Evolutionary conservation across 768 basidiomycete genomes (phyloP), one percentile per base, ranked within the genome.

Genomic region (Dentipellis sp.): DNA sequence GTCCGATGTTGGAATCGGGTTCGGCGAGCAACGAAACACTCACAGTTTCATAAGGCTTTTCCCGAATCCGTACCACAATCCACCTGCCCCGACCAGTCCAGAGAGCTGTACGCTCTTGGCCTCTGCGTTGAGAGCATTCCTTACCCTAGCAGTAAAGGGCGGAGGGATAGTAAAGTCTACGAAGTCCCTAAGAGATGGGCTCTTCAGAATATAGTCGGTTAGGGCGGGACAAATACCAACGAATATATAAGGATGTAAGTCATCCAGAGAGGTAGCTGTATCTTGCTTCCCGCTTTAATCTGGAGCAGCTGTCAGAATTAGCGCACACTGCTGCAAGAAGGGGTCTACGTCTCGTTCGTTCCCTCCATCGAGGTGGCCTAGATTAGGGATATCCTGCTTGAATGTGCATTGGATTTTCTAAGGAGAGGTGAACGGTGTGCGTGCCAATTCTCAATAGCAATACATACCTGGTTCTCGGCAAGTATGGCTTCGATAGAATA

Each of bases 341-440:
- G 36, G 23, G 12, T 42, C 16, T 72, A 87, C 94, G 69, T 95
- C 86, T 67, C 82, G 81, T 46, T 94, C 89, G 54, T 80, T 80
- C 22, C 91, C 90, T 49, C 91, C 91, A 47, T 89, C 90, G 10
- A 97, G 79, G 67, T 95, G 91, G 2, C 94, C 94, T 76, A 97
- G 84, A 58, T 84, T 83, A 7, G 84, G 82, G 16, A 97, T 83
- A 56, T 86, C 84, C 46, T 88, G 76, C 63, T 90, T 88, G 76
- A 97, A 95, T 3, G 87, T 91, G 68, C 94, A 97, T 73, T 92
- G 90, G 38, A 97, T 77, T 79, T 93, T 97, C 91, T 94, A 65
- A 29, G 29, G 9, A 10, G 6, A 34, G 34, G 29, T 35, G 16
- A 50, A 45, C 16, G 4, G 6, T n/a, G 14, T 6, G 21, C 16